Evolutionary conservation across 176 grass and related monocot species (phyloP).

Genomic region (Cenchrus fungigraminus): DNA sequence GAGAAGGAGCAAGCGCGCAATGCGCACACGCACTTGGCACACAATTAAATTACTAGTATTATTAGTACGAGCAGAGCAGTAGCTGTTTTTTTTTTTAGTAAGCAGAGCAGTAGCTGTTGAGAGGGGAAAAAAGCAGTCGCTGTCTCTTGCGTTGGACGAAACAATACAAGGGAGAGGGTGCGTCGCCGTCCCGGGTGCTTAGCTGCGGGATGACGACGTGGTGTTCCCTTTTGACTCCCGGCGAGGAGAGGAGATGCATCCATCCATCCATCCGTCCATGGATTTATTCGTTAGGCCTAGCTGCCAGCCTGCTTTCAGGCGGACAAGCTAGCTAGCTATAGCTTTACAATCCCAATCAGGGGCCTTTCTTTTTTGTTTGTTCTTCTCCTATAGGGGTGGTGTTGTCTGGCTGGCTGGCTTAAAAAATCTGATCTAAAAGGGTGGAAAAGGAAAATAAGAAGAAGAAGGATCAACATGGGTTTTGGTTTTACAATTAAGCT

Average conservation of each 20-base stretch:
- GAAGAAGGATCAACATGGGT: conserved; percentile 38
- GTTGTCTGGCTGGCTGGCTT: neutral
- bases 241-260: conserved; percentile 12
- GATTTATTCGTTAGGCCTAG: conserved; percentile 27
- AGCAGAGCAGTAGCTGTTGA: neutral
- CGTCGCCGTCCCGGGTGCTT: conserved; percentile 38
- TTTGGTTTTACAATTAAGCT: conserved; percentile 47
- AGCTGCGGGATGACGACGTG: conserved; percentile 35
- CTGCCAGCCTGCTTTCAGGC: conserved; percentile 65
- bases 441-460: neutral
- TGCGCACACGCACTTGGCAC: too few species aligned
- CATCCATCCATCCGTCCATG: conserved; percentile 22
- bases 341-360: conserved; percentile 55
- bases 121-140: conserved; percentile 10
- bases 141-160: conserved; percentile 53
- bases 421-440: neutral
- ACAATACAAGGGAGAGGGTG: conserved; percentile 33
- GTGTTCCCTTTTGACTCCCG: conserved; percentile 22
- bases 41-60: too few species aligned
- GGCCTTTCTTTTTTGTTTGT: neutral
- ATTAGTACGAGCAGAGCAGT: neutral
- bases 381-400: conserved; percentile 17
- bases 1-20: too few species aligned
- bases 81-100: too few species aligned
- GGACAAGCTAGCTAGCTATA: conserved; percentile 20